Evolutionary conservation across 352 stramenopile genomes (phyloP).

Genomic region (Pythium rhizo-oryzae): DNA sequence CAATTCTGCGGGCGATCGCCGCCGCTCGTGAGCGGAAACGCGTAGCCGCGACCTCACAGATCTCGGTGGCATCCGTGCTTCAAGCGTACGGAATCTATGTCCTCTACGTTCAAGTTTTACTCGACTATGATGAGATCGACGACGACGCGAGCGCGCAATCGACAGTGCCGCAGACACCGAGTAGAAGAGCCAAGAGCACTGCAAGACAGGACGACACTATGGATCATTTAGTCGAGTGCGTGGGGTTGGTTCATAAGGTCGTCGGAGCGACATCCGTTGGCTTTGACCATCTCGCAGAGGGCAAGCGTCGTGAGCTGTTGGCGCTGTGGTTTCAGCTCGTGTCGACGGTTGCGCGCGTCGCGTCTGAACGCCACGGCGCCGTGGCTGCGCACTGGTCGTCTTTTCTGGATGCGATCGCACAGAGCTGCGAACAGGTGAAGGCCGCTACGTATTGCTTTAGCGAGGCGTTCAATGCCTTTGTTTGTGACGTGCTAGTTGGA

Average conservation of each 20-base stretch:
- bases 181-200: background rate
- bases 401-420: constrained; percentile 21
- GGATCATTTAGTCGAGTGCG: background rate
- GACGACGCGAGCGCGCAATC: background rate
- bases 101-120: constrained; percentile 1
- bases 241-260: background rate
- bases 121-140: background rate
- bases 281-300: background rate
- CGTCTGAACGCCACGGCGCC: background rate
- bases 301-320: background rate
- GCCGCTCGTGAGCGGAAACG: background rate
- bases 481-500: constrained; percentile 4
- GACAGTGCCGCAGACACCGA: background rate
- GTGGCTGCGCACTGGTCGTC: constrained; percentile 7
- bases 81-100: background rate
- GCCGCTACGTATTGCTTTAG: background rate
- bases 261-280: background rate
- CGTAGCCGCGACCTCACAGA: background rate
- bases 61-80: background rate
- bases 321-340: constrained; percentile 21
- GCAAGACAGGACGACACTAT: background rate
- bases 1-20: background rate
- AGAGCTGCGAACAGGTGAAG: constrained; percentile 23
- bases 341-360: background rate
- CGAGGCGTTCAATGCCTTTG: constrained; percentile 17